Conservation (phyloP, 2,329 filamentous ascomycete genomes). For the Mycogone perniciosa region DNA sequence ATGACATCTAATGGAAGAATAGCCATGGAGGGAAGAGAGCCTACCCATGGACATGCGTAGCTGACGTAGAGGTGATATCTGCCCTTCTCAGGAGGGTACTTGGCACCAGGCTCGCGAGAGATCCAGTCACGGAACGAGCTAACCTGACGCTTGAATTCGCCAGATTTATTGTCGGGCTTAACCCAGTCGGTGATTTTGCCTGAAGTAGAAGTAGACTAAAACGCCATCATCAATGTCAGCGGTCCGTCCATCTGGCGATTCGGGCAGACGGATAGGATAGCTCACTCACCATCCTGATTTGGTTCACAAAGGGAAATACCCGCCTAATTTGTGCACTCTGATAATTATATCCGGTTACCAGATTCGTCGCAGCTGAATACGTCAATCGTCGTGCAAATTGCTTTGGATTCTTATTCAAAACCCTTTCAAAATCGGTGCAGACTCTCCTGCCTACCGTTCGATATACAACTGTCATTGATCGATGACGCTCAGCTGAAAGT, state of each 20-base stretch:
- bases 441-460: neutral
- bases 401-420: neutral
- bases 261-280: neutral
- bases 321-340: too few relatives aligned
- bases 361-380: neutral
- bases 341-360: too few relatives aligned
- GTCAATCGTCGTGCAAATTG: neutral
- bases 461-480: too few relatives aligned
- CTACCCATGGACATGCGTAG: conserved; percentile 85
- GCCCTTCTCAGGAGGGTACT: conserved; percentile 79
- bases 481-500: neutral
- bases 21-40: conserved; percentile 11
- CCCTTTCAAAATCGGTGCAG: neutral
- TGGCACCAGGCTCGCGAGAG: conserved; percentile 61
- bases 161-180: conserved; percentile 64
- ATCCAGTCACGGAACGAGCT: conserved; percentile 80
- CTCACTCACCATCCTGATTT: conserved; percentile 5
- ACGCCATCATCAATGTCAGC: neutral
- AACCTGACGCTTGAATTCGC: conserved; percentile 87
- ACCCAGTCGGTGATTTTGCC: conserved; percentile 74
- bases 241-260: neutral
- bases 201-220: neutral
- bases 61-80: conserved; percentile 94
- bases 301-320: neutral
- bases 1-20: neutral